Conservation (phyloP, 129 eudicot genomes). For the Arctium minus region DNA sequence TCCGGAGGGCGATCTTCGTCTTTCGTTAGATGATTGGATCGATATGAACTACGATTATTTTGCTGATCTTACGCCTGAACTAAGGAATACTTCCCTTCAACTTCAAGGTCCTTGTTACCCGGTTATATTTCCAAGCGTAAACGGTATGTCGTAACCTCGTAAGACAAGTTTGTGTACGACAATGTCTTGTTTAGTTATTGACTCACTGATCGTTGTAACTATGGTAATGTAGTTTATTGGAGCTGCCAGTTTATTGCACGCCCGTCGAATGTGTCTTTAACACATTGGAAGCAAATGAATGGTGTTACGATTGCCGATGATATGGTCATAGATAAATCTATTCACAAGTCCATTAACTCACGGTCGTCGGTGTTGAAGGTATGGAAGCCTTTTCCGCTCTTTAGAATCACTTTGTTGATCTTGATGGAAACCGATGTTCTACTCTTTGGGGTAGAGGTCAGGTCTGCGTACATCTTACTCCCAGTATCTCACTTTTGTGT, state of each 20-base stretch:
- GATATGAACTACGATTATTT: constrained; percentile 88
- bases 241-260: constrained; percentile 90
- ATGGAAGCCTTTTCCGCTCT: background rate
- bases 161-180: constrained; percentile 5
- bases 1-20: constrained; percentile 86
- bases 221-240: constrained; percentile 66
- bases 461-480: no score
- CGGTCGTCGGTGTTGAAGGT: constrained; percentile 90
- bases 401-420: background rate
- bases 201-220: background rate
- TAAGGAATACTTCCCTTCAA: constrained; percentile 85
- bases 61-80: constrained; percentile 83
- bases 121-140: constrained; percentile 89
- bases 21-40: constrained; percentile 74
- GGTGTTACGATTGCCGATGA: constrained; percentile 66
- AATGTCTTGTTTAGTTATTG: background rate
- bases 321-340: constrained; percentile 72
- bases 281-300: constrained; percentile 87
- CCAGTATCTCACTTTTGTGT: no score
- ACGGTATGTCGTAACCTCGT: constrained; percentile 46
- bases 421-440: background rate
- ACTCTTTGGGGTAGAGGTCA: no score
- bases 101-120: constrained; percentile 99
- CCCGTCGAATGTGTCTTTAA: constrained; percentile 79
- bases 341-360: constrained; percentile 70